Percentiles rank a stretch among this genome's conserved stretches.
Evolutionary conservation across 1,284 basidiomycete genomes (phyloP).

Genomic region (Naganishia sp.): DNA sequence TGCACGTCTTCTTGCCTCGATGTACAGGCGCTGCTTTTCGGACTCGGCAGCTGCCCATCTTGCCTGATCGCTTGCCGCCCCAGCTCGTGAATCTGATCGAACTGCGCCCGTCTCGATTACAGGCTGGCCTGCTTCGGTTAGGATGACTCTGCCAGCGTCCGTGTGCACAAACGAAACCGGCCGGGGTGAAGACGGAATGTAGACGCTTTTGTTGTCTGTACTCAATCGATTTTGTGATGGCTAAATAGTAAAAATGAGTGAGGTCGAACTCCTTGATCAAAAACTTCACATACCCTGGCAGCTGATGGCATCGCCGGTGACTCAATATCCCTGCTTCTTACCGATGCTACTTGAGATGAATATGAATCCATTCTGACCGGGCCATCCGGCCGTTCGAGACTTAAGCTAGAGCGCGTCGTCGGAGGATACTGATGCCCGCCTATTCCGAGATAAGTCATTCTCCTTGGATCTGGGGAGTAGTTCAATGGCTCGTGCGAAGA

Average conservation of each 20-base stretch:
- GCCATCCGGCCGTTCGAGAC: conserved; percentile 18
- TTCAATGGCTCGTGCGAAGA: conserved; percentile 17
- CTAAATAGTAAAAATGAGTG: not conserved
- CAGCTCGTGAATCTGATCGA: not conserved
- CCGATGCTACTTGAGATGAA: conserved; percentile 13
- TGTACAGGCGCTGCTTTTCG: conserved; percentile 61
- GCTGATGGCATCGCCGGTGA: not conserved
- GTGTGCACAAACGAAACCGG: conserved; percentile 30
- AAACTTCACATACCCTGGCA: not conserved
- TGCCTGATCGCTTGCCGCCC: not conserved
- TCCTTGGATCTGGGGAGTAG: conserved; percentile 11
- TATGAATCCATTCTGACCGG: conserved; percentile 18
- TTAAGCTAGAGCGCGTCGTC: conserved; percentile 10
- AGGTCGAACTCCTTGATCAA: not conserved
- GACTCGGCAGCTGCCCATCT: conserved; percentile 44
- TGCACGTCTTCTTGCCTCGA: conserved; percentile 65
- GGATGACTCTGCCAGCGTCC: conserved; percentile 27
- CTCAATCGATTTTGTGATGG: conserved; percentile 2
- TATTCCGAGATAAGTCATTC: conserved; percentile 27
- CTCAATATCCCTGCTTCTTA: conserved; percentile 21
- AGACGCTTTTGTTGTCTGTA: conserved; percentile 25
- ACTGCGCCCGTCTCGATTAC: not conserved
- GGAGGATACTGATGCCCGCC: conserved; percentile 5
- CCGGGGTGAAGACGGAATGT: conserved; percentile 19
- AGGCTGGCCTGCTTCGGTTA: conserved; percentile 26